Evolutionary conservation across 306 rosid genomes (phyloP), one percentile per base, ranked within the genome.

Genomic region (Acacia crassicarpa): DNA sequence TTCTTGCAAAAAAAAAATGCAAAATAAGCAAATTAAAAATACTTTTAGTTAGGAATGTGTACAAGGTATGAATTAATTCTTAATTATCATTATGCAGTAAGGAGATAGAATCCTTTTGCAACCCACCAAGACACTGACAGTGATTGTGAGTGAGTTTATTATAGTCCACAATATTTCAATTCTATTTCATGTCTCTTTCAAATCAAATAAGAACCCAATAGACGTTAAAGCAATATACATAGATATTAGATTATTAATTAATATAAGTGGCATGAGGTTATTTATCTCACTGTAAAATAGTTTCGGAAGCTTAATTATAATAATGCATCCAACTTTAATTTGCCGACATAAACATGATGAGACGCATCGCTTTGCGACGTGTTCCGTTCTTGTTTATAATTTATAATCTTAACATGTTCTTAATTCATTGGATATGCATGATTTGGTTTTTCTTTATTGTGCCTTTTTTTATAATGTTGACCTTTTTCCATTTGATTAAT

Each of bases 401-500:
- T 45, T 32, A 17, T 0, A 45, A 48, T 49, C 41, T 4, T 43
- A 11, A 17, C 25, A 46, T 3, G 45, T 41, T 54, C 61, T 5
- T 40, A 38, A 53, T 14, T 30, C 48, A 32, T 53, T 66, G 53
- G 33, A 41, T 22, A 35, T 33, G 6, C 23, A 46, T 32, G 33
- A 67, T 65, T 78, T 41, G 44, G n/a, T 83, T 83, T 65, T 33
- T 30, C 19, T 66, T 38, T 15, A 32, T 12, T 40, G 43, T 43
- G 16, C 9, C 41, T 41, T 72, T 67, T 67, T 51, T 51, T 51
- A 51, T 78, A 4, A 73, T 78, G 61, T 78, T 63, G 54, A 63
- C 79, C 46, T 83, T 6, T 17, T 40, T 73, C 41, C 79, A 71
- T 62, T 72, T 63, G 27, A 72, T 59, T 32, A 56, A 7, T 43